Evolutionary conservation across 106 monocot genomes (phyloP), one percentile per base, ranked within the genome.

Genomic region (Chionographis japonica): DNA sequence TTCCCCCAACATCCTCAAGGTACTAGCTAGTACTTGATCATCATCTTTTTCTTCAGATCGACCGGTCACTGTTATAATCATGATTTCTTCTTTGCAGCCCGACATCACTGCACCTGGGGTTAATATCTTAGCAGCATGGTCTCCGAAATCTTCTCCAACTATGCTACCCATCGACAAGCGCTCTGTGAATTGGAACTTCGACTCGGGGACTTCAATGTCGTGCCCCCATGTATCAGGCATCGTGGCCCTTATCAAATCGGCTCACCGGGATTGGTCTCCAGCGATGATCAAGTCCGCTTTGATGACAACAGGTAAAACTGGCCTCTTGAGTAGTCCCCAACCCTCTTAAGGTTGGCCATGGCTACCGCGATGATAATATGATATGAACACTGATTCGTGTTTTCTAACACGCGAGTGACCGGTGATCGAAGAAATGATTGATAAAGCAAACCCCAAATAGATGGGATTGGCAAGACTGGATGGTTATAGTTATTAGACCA

Each of bases 81-180:
- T 64, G 5, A 42, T 18, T n/a, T n/a, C 17, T 12, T 64, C 50
- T 12, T 54, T 60, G 55, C 56, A 89, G 89, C 88, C 88, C 36
- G 93, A 89, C 36, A 75, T 93, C 16, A 63, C 75, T 40, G 93
- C 89, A 52, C 93, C 93, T 2, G 90, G 90, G 6, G 87, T 87
- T 16, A 87, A 91, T 37, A 84, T 91, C 36, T 71, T 91, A 54
- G 91, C 93, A 12, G 93, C 93, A 40, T 93, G 93, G 93, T 68
- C 86, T 4, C 84, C 84, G 2, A 78, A 43, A 62, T 71, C 86
- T 4, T 70, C 89, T 6, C 89, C 89, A 3, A 79, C 81, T 56
- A 12, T 75, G 19, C 42, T 93, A 1, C 81, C 80, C 6, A 71
- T 81, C 0, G 88, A 93, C 49, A 3, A n/a, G 27, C 84, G 86